Conservation (phyloP, 768 basidiomycete species). For the Imleria badia region DNA sequence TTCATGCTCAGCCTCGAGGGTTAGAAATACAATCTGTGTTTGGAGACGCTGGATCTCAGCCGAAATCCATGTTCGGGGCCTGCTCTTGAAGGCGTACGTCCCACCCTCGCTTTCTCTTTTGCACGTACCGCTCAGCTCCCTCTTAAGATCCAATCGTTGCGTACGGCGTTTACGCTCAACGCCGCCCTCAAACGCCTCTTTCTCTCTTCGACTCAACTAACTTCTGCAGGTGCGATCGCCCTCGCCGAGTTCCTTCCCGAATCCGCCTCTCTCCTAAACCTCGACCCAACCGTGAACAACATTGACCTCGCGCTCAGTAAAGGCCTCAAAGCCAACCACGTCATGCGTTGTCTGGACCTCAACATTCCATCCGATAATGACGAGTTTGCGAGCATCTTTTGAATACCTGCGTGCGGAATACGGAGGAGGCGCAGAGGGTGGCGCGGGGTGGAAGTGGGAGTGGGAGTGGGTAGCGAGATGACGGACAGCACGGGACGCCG, state of each 20-base stretch:
- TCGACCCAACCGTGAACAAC: slow-evolving; percentile 83
- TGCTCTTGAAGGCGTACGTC: slow-evolving; percentile 83
- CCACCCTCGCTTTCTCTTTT: no score
- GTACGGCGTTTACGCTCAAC: slow-evolving; percentile 92
- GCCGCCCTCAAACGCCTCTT: slow-evolving; percentile 90
- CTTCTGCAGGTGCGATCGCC: slow-evolving; percentile 85
- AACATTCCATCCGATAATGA: slow-evolving; percentile 87
- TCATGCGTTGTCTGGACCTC: slow-evolving; percentile 90
- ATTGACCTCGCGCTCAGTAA: slow-evolving; percentile 85
- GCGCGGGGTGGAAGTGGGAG: slow-evolving; percentile 1
- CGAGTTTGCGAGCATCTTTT: slow-evolving; percentile 81
- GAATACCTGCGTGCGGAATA: slow-evolving; percentile 89
- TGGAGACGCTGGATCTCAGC: slow-evolving; percentile 93
- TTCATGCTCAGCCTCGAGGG: background rate
- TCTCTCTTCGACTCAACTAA: slow-evolving; percentile 78
- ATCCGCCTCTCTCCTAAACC: slow-evolving; percentile 79
- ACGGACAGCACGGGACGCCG: slow-evolving; percentile 22
- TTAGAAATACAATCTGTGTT: slow-evolving; percentile 90
- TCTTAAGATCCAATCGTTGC: slow-evolving; percentile 73
- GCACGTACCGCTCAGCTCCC: background rate
- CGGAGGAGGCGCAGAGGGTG: slow-evolving; percentile 72
- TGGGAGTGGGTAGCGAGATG: slow-evolving; percentile 5
- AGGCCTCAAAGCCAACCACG: slow-evolving; percentile 79
- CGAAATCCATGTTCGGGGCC: slow-evolving; percentile 94
- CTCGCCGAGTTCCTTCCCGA: slow-evolving; percentile 97